Evolutionary conservation across 768 basidiomycete genomes (phyloP), one percentile per base, ranked within the genome.

Genomic region (Lepiota brunneoincarnata): DNA sequence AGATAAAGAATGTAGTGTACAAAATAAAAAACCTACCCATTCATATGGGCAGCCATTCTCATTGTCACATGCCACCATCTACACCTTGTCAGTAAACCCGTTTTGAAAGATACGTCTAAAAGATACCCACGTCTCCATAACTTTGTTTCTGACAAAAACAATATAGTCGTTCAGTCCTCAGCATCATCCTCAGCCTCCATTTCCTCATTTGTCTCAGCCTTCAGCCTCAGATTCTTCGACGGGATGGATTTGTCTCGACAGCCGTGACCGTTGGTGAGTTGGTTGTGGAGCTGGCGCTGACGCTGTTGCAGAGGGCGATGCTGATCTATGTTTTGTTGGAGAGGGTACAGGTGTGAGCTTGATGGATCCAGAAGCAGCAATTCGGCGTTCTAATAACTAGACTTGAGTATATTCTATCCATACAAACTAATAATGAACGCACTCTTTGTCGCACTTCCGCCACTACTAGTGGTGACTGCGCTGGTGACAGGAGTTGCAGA

Each of bases 41-140:
- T 88, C 83, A 63, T 79, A 83, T 3, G 76, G 78, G 69, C 86
- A 88, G 15, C 72, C 70, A n/a, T 70, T 72, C 58, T 83, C 78
- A 60, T 84, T 83, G 63, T 88, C 86, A 61, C 86, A 88, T 4
- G 81, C 85, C 62, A 88, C 84, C 86, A 88, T 88, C 81, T 80
- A 50, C 15, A 18, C 57, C 14, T 15, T 9, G 31, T 55, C 3
- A 47, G 46, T 35, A 56, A 18, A 11, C 26, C 38, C 18, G 39
- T 6, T 3, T 2, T 37, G 11, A 31, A 14, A 4, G 9, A 51
- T 36, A 18, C 2, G 26, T 10, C 4, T 24, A 21, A 37, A 37
- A 50, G 42, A 11, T 6, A 58, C 73, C 47, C 54, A 80, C 79
- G 57, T 86, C 77, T 42, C 75, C 77, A 57, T 75, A 78, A 57